These are phyloP conservation scores for Pseudogymnoascus sp. DNA, from an alignment of 2,329 filamentous ascomycete species.

Conservation along the genomic window DNA sequence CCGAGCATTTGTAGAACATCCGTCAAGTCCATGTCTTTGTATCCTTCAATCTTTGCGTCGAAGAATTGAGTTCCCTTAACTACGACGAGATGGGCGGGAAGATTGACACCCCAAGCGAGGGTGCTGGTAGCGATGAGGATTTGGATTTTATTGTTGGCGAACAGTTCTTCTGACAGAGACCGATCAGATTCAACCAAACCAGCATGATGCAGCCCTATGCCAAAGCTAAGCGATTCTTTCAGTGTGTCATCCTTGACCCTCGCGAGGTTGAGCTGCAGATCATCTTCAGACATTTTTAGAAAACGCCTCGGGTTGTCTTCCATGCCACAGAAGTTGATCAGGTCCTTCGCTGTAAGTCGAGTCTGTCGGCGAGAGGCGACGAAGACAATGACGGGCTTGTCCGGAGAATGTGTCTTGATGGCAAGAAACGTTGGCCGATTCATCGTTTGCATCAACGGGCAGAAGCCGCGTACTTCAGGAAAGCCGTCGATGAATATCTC, in stretches of 20 bases:
- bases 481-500: conserved; percentile 98
- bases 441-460: conserved; percentile 98
- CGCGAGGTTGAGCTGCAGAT: conserved; percentile 77
- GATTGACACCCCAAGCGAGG: conserved; percentile 94
- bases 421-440: conserved; percentile 94
- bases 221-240: conserved; percentile 90
- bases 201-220: conserved; percentile 93
- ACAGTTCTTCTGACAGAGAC: conserved; percentile 85
- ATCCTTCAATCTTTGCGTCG: conserved; percentile 94
- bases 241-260: conserved; percentile 89
- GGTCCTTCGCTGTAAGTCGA: conserved; percentile 84
- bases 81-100: conserved; percentile 92
- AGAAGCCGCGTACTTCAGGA: conserved; percentile 89
- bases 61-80: conserved; percentile 98
- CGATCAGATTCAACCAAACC: conserved; percentile 93
- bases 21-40: conserved; percentile 97
- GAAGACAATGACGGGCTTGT: conserved; percentile 97
- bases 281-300: conserved; percentile 88
- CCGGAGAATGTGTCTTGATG: conserved; percentile 91
- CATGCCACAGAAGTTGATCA: conserved; percentile 97
- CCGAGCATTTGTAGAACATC: conserved; percentile 98
- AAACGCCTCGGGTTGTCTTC: conserved; percentile 95
- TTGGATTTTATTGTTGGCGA: conserved; percentile 96
- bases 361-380: conserved; percentile 94
- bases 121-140: conserved; percentile 94